A percentile compares a stretch with the other conserved stretches of the same genome.
These are phyloP conservation scores for Puccinia sorghi DNA, from an alignment of 1,284 basidiomycete species.

Conservation along the genomic window DNA sequence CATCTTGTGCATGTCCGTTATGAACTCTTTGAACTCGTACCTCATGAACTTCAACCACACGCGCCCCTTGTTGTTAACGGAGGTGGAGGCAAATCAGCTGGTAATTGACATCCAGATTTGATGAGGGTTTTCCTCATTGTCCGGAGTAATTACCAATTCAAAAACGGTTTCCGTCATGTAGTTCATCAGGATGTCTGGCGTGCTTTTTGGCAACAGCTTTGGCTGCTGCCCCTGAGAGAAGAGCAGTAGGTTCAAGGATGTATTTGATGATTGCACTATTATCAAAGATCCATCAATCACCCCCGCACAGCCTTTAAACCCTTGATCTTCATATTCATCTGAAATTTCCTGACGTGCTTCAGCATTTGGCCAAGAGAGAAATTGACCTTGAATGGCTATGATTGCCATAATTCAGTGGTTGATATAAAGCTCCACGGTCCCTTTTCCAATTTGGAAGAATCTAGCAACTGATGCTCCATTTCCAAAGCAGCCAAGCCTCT, in stretches of 20 bases:
- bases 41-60: neutral
- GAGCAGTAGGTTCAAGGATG: too few relatives aligned
- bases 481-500: constrained; percentile 10
- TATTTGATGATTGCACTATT: neutral
- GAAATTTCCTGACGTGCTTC: neutral
- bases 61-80: neutral
- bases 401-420: neutral
- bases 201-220: too few relatives aligned
- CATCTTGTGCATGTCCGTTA: neutral
- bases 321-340: neutral
- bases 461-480: constrained; percentile 8
- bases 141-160: neutral
- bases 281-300: neutral
- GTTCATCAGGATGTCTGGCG: neutral
- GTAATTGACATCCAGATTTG: neutral
- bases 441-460: constrained; percentile 13
- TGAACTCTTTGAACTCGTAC: neutral
- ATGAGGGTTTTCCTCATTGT: neutral
- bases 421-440: neutral
- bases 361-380: neutral
- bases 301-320: neutral
- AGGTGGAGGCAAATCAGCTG: neutral
- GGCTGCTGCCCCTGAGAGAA: too few relatives aligned
- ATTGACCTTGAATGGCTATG: neutral
- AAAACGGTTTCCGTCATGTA: neutral